Conservation (phyloP, 2,329 filamentous ascomycete genomes). For the Verticillium longisporum region DNA sequence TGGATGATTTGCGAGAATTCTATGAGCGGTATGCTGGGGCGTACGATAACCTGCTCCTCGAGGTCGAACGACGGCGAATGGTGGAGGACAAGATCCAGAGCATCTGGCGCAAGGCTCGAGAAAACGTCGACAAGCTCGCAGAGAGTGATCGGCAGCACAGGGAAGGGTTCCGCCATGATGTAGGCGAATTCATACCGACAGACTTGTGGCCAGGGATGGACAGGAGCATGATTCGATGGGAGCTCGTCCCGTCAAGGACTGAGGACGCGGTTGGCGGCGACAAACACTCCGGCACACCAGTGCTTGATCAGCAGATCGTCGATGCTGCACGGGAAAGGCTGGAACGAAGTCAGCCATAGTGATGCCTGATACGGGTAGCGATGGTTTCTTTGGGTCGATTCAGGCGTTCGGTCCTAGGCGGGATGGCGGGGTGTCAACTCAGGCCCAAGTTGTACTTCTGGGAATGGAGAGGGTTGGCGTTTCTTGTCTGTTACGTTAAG, state of each 20-base stretch:
- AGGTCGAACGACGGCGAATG: conserved; percentile 67
- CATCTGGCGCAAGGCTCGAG: conserved; percentile 71
- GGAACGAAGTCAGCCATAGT: conserved; percentile 8
- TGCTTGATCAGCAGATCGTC: conserved; percentile 20
- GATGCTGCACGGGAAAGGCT: conserved; percentile 17
- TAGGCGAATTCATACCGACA: conserved; percentile 79
- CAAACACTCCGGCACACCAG: conserved; percentile 15
- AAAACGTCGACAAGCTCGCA: conserved; percentile 68
- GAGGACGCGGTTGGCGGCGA: conserved; percentile 6
- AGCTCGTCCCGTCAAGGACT: conserved; percentile 31
- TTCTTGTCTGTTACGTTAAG: not conserved
- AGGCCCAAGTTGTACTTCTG: not conserved
- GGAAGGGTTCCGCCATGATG: conserved; percentile 71
- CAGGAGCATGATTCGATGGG: conserved; percentile 47
- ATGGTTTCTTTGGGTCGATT: not conserved
- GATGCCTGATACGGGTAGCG: not conserved
- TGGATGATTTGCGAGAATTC: conserved; percentile 70
- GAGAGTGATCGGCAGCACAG: conserved; percentile 66
- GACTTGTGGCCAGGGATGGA: conserved; percentile 81
- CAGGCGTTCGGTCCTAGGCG: not conserved
- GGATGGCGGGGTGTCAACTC: not conserved
- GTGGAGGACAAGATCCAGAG: conserved; percentile 68
- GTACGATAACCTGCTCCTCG: conserved; percentile 78
- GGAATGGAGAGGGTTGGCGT: not conserved
- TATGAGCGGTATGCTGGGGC: conserved; percentile 82